Conservation (phyloP, 805 yeast genomes). For the Teunomyces barrocoloradensis region DNA sequence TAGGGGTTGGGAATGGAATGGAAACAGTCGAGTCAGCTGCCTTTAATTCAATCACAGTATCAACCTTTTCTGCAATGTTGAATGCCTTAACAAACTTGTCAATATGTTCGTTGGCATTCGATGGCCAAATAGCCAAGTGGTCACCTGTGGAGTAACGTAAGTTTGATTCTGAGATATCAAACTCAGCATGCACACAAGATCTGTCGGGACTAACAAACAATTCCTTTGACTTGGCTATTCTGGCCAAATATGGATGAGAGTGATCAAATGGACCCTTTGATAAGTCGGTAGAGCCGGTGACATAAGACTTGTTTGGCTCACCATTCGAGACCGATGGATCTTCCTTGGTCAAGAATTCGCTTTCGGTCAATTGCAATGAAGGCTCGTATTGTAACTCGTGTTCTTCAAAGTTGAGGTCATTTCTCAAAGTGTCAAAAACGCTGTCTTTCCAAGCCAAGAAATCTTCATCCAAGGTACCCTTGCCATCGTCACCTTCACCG, state of each 20-base stretch:
- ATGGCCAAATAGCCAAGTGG: conserved; percentile 93
- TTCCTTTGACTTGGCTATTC: conserved; percentile 59
- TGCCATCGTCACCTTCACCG: conserved; percentile 95
- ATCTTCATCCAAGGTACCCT: conserved; percentile 93
- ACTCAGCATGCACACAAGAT: conserved; percentile 87
- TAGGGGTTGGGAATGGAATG: conserved; percentile 70
- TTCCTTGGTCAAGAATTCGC: conserved; percentile 21
- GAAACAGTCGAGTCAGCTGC: conserved; percentile 68
- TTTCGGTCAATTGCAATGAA: conserved; percentile 45
- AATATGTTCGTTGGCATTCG: conserved; percentile 76
- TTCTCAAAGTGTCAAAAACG: conserved; percentile 63
- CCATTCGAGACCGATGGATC: conserved; percentile 54
- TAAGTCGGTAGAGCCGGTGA: conserved; percentile 27
- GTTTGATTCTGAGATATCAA: conserved; percentile 72
- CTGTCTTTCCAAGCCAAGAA: conserved; percentile 89
- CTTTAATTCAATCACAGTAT: conserved; percentile 59
- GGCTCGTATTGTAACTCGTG: conserved; percentile 81
- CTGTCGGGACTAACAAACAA: conserved; percentile 64
- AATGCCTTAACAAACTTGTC: conserved; percentile 63
- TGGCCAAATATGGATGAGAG: conserved; percentile 79
- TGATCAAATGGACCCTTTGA: conserved; percentile 76
- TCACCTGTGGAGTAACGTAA: conserved; percentile 92
- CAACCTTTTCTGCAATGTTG: conserved; percentile 51
- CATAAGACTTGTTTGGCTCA: conserved; percentile 65
- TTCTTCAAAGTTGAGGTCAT: conserved; percentile 67